Conservation (phyloP, 768 basidiomycete genomes). For the Rhizopogon vinicolor region DNA sequence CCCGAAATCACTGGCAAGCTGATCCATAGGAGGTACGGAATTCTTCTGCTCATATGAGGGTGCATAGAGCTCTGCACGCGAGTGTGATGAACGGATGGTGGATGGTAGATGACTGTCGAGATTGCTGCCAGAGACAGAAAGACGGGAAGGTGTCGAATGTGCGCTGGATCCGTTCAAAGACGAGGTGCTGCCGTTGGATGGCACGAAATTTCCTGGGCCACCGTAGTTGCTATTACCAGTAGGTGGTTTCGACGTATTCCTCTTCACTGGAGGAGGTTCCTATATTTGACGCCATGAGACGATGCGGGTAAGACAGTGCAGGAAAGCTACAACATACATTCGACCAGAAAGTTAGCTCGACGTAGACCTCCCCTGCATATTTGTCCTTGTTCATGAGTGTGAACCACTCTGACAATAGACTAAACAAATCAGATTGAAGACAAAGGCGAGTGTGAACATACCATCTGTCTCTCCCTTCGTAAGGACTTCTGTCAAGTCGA, state of each 20-base stretch:
- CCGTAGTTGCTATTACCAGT: constrained; percentile 62
- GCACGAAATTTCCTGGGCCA: constrained; percentile 73
- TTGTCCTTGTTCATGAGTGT: constrained; percentile 85
- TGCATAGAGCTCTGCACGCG: constrained; percentile 66
- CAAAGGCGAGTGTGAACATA: constrained; percentile 32
- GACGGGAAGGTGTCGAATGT: constrained; percentile 7
- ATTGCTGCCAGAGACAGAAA: constrained; percentile 22
- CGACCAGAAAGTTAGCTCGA: constrained; percentile 97
- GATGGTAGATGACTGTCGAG: constrained; percentile 53
- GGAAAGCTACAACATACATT: constrained; percentile 49
- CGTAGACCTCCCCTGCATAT: constrained; percentile 92
- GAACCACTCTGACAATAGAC: constrained; percentile 77
- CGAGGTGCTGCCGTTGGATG: constrained; percentile 34
- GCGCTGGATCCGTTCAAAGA: constrained; percentile 19
- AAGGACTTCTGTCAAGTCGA: constrained; percentile 85
- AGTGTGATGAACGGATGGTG: constrained; percentile 57
- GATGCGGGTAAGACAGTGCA: constrained; percentile 3
- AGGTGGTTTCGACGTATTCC: constrained; percentile 42
- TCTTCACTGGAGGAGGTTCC: constrained; percentile 81
- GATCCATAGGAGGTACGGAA: constrained; percentile 36
- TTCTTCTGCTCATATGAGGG: constrained; percentile 65
- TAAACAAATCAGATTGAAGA: constrained; percentile 9
- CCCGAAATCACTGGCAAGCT: constrained; percentile 58
- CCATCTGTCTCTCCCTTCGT: constrained; percentile 98
- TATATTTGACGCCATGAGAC: constrained; percentile 21